Base-by-base conservation (phyloP, 192 early-diverging fungal species). In the Gaertneriomyces semiglobifer region DNA sequence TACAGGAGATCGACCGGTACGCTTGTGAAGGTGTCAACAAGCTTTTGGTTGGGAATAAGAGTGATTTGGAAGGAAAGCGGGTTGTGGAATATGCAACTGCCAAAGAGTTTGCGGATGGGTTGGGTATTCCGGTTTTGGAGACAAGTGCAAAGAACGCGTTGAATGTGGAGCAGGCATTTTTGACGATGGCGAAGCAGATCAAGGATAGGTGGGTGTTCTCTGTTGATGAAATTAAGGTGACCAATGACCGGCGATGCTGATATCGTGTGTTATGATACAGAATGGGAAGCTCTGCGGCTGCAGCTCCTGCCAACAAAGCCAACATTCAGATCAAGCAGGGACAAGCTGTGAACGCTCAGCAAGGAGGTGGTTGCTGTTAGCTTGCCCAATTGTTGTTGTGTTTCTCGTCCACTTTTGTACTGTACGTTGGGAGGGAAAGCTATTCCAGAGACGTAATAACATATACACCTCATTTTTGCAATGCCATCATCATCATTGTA, bases 141-240 rank as follows among this genome's bases (percentile, higher is more conserved):
- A 99, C 96, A 6, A 92, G 89, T 7, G 96, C 96, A 62, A 99
- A 99, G 85, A 90, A 93, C 69, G 89, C 96, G 9, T 92, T 91
- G 19, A 99, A 99, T 69, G 96, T 99, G 12, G 96, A 99, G 81
- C 92, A 94, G 71, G 96, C 96, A 42, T 99, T 99, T 85, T 84
- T 99, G 88, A 98, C 93, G 40, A 98, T 99, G 96, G 95, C 96
- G 25, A 95, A 93, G 76, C 96, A 99, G 81, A 99, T 99, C 73
- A 99, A 99, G 85, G 96, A 99, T 74, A 88, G 91, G 84, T 86
- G 60, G 12, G 54, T 75, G 16, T 48, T 72, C 79, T 68, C 79
- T 65, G 53, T 41, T 45, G 10, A 39, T 57, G 12, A 50, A 68
- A 14, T 39, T 16, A 33, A 40, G 12, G 51, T 45, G 39, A 6